Conservation (phyloP, 306 rosid species). For the Vigna hirtella region DNA sequence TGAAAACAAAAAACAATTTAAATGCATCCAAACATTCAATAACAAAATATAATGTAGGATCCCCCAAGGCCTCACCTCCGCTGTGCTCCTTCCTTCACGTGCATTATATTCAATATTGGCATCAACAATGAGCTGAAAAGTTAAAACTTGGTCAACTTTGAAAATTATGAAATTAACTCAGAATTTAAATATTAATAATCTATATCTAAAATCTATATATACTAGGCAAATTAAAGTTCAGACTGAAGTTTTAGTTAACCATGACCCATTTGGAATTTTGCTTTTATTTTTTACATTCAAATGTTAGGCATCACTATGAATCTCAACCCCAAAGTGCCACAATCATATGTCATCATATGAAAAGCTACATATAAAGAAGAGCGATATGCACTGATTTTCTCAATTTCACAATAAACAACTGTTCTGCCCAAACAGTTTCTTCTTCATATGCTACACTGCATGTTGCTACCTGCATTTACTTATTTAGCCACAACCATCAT, state of each 20-base stretch:
- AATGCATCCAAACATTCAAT: slow-evolving; percentile 11
- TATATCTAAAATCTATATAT: slow-evolving; percentile 13
- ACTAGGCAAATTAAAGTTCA: slow-evolving; percentile 15
- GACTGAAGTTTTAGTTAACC: slow-evolving; percentile 20
- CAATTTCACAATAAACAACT: no score
- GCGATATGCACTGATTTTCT: no score
- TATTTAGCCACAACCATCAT: no score
- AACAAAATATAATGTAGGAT: slow-evolving; percentile 30
- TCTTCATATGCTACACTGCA: no score
- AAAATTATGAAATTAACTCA: slow-evolving; percentile 28
- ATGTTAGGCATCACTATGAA: no score
- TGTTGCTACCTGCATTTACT: no score
- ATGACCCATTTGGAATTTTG: background rate
- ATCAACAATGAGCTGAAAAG: slow-evolving; percentile 72
- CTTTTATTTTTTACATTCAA: background rate
- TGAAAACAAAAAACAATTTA: background rate
- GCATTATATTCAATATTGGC: slow-evolving; percentile 81
- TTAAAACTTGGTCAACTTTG: slow-evolving; percentile 29
- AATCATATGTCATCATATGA: no score
- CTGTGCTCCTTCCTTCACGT: slow-evolving; percentile 89
- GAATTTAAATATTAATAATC: slow-evolving; percentile 28
- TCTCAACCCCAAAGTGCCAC: no score
- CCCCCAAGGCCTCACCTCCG: slow-evolving; percentile 66
- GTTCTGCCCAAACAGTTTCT: no score
- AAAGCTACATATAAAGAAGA: no score